These are phyloP conservation scores for Fusarium sp. DNA, from an alignment of 2,329 filamentous ascomycete genomes.

Conservation along the genomic window DNA sequence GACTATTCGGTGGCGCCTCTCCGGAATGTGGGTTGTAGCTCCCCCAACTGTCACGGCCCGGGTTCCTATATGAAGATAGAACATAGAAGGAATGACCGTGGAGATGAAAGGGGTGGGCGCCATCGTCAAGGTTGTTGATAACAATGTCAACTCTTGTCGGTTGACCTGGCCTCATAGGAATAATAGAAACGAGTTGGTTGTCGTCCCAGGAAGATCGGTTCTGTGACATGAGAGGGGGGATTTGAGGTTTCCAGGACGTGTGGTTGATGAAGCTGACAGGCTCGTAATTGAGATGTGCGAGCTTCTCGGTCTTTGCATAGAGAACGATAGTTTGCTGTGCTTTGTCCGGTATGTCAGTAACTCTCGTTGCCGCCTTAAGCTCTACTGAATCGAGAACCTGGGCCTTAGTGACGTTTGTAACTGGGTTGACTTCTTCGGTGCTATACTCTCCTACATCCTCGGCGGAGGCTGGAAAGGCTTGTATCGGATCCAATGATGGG, in stretches of 20 bases:
- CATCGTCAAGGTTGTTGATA: background rate
- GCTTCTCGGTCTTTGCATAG: background rate
- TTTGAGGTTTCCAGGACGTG: constrained; percentile 13
- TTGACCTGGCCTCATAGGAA: fast-evolving
- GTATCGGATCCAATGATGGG: background rate
- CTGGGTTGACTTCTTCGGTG: no score
- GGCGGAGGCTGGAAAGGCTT: background rate
- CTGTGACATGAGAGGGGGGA: background rate
- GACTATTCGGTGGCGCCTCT: background rate
- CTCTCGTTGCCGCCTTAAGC: background rate
- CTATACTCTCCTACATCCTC: background rate
- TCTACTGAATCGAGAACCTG: background rate
- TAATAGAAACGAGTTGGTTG: background rate
- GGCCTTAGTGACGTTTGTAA: fast-evolving
- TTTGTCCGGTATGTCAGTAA: background rate
- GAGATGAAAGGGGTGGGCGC: constrained; percentile 6
- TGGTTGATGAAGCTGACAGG: constrained; percentile 17
- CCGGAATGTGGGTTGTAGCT: background rate
- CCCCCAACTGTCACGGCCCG: constrained; percentile 4
- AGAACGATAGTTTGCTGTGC: constrained; percentile 5
- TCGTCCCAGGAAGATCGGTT: background rate
- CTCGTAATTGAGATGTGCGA: constrained; percentile 12
- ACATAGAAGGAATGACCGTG: constrained; percentile 11
- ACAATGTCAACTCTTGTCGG: background rate
- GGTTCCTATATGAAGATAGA: background rate